Evolutionary conservation across 108 stramenopile species (phyloP), one percentile per base, ranked within the genome.

Genomic region (Nitzschia inconspicua): DNA sequence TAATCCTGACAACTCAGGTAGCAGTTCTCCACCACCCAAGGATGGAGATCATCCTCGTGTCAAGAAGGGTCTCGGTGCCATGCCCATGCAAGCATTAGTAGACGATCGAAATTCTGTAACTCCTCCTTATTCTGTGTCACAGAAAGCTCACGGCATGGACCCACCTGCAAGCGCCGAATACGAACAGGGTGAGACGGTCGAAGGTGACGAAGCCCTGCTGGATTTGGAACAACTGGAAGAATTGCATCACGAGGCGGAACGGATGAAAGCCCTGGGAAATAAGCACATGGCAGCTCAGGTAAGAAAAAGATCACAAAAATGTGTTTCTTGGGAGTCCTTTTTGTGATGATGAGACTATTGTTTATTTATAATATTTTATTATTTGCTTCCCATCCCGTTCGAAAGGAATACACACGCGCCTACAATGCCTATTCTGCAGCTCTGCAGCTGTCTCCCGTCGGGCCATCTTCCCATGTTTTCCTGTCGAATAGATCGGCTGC

Each of bases 271-370:
- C 4, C 53, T 89, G 36, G 92, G 92, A 30, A 93, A 93, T 63
- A 85, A 88, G 26, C 92, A 93, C 75, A 93, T 93, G 92, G 88
- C 88, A 30, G 80, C 86, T 20, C 87, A 90, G 79, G 87, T 88
- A 59, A 47, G 82, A 11, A 39, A 39, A 39, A 39, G 14, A 39
- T 39, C 11, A 39, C 37, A 39, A 14, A 39, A 39, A 14, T 39
- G n/a, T 1, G 11, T n/a, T 39, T 39, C 37, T 11, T 39, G 14
- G n/a, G n/a, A n/a, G n/a, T n/a, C n/a, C n/a, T n/a, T n/a, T n/a
- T n/a, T n/a, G n/a, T n/a, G n/a, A n/a, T n/a, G n/a, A n/a, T n/a
- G n/a, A n/a, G n/a, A n/a, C n/a, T n/a, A n/a, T n/a, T n/a, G n/a
- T n/a, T n/a, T n/a, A 39, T 14, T 39, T 14, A 39, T 14, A 39